Conservation (phyloP, 78 protist genomes). For the Creolimax fragrantissima region DNA sequence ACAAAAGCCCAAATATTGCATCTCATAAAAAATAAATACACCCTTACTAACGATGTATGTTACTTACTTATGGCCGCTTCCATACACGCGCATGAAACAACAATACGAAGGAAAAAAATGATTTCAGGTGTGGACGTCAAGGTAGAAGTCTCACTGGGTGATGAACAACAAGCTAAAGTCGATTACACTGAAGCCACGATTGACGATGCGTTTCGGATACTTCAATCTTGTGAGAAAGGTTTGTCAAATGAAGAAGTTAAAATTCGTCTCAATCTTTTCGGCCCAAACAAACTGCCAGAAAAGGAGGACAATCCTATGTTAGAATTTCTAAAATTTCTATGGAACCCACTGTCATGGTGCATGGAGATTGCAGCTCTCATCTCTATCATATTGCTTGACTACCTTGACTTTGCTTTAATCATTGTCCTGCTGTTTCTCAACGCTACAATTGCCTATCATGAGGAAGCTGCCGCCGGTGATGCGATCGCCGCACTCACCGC, state of each 20-base stretch:
- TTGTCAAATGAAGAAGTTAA: not conserved
- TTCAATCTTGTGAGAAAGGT: constrained; percentile 7
- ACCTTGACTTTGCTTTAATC: constrained; percentile 37
- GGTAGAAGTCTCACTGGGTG: no score
- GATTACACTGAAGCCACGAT: no score
- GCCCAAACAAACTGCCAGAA: constrained; percentile 20
- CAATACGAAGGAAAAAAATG: no score
- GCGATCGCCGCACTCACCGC: constrained; percentile 76
- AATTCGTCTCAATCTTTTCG: not conserved
- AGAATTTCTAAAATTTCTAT: constrained; percentile 27
- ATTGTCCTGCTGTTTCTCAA: constrained; percentile 48
- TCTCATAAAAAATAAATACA: no score
- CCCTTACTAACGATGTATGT: no score
- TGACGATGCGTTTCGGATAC: no score
- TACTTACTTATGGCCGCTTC: no score
- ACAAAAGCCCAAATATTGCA: no score
- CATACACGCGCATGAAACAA: no score
- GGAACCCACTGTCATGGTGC: constrained; percentile 68
- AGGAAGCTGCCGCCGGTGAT: constrained; percentile 70
- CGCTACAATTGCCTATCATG: constrained; percentile 67
- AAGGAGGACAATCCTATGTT: not conserved
- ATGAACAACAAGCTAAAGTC: no score
- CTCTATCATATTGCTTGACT: constrained; percentile 49
- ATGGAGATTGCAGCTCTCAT: constrained; percentile 68
- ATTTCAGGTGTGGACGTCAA: no score